Base-by-base conservation (phyloP, 305 asterid genomes). In the Solanum hybrid region DNA sequence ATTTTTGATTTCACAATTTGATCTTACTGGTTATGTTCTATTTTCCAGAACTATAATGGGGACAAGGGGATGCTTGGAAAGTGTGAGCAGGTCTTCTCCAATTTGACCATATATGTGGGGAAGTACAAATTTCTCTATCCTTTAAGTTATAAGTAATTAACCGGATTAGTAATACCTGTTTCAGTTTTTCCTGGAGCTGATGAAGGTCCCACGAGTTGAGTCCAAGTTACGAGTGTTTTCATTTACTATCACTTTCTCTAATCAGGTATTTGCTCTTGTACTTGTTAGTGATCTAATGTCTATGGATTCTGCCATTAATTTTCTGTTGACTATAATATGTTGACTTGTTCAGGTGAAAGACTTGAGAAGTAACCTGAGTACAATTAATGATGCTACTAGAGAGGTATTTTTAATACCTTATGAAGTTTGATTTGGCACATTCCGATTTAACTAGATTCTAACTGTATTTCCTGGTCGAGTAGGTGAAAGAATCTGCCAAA, bases 171-270 rank as follows among this genome's bases (percentile, higher is more conserved):
- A 89, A 84, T 92, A 86, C 42, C 80, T 90, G 88, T 94, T 93
- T 92, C 96, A 97, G 99, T 97, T 97, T 90, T 97, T 97, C 95
- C 89, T 95, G 94, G 99, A 97, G 96, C 94, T 97, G 86, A 97
- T 97, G 99, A 96, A 94, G 94, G 98, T 97, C 85, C 99, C 99
- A 84, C 97, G 99, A 86, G 99, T 97, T 69, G 99, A 97, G 92
- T 93, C 99, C 94, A 97, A 97, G 94, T 94, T 97, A 92, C 92
- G 99, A 94, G 99, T 97, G 75, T 97, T 97, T 94, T 96, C 99
- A 74, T 97, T 96, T 91, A 96, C 98, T 67, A 97, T 97, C 89
- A 96, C 96, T 77, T 96, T 97, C 92, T 91, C 95, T 57, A 95
- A 94, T 92, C 99, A 97, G 99, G 99, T 97, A 89, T 89, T 18